Evolutionary conservation across 202 grass and related monocot species (phyloP), one percentile per base, ranked within the genome.

Genomic region (Brachypodium distachyon): DNA sequence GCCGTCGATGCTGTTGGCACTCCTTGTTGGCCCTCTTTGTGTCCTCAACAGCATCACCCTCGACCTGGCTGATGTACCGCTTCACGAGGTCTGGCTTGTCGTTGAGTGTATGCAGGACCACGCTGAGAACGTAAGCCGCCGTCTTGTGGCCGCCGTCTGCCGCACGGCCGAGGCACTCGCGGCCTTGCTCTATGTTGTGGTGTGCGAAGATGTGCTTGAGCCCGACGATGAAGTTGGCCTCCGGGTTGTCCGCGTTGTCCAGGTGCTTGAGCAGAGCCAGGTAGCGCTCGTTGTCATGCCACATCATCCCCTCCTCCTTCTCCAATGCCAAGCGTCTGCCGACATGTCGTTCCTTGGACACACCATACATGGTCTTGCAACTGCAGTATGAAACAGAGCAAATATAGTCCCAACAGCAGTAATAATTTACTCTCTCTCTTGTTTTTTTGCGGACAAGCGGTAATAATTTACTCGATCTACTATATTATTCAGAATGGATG

Each of bases 191-290:
- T 1, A 7, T 11, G 1, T 23, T 1, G 5, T 67, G 61, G 17
- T 25, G 4, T 1, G 38, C 5, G 59, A 85, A 85, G 39, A 66
- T 8, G 3, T 65, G 67, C 55, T 2, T 58, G 27, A 58, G 55
- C 4, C 26, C 27, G 6, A 17, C 13, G 55, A 58, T 31, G 55
- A 80, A 88, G 48, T 61, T 61, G 1, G 86, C 76, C 25, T 84
- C 76, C 2, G 61, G 70, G 53, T 84, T 88, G 19, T 54, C 76
- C 0, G 21, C 62, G 0, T 0, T 4, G 9, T 74, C 76, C 0
- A 79, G 64, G 23, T 55, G 31, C 7, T 2, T 0, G 23, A 88
- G 52, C 56, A 84, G 13, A 32, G 52, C 39, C 25, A 32, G 17
- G 28, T 65, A 88, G 18, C 46, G 55, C 1, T 4, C 6, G 1